These are phyloP conservation scores for Calonectria hongkongensis DNA, from an alignment of 2,329 filamentous ascomycete genomes.

Conservation along the genomic window DNA sequence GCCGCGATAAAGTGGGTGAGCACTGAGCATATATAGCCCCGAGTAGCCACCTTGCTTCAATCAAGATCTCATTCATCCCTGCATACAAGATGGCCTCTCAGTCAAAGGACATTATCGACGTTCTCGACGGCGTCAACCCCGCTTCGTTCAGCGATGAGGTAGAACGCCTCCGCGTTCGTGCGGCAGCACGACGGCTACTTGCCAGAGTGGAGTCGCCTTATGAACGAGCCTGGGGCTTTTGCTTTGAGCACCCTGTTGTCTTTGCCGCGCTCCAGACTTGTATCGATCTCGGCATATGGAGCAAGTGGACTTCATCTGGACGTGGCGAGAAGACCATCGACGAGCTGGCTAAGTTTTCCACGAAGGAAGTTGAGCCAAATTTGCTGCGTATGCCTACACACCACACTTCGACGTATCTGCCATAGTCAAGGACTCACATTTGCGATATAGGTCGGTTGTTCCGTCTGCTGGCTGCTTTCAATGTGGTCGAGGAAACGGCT, in stretches of 20 bases:
- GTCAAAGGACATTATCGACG: constrained; percentile 32
- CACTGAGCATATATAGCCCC: background rate
- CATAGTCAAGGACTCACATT: background rate
- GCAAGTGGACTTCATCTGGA: constrained; percentile 33
- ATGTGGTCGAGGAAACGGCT: constrained; percentile 42
- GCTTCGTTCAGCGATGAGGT: constrained; percentile 41
- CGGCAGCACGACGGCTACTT: constrained; percentile 35
- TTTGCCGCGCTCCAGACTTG: constrained; percentile 43
- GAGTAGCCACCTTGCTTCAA: background rate
- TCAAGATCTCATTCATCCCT: background rate
- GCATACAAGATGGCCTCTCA: constrained; percentile 22
- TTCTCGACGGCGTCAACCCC: constrained; percentile 32
- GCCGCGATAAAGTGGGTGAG: constrained; percentile 2
- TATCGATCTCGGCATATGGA: constrained; percentile 44
- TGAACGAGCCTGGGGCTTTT: constrained; percentile 46
- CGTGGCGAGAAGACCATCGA: constrained; percentile 42
- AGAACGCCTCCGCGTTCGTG: constrained; percentile 46
- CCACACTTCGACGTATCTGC: background rate
- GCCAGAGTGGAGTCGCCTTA: constrained; percentile 43
- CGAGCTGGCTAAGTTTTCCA: constrained; percentile 36
- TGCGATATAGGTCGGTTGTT: constrained; percentile 35
- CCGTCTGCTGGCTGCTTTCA: constrained; percentile 44
- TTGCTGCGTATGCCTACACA: constrained; percentile 34
- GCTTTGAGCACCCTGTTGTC: constrained; percentile 46
- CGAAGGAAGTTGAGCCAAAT: constrained; percentile 36